Evolutionary conservation across 1,284 basidiomycete species (phyloP).

Genomic region (Papiliotrema fonsecae): DNA sequence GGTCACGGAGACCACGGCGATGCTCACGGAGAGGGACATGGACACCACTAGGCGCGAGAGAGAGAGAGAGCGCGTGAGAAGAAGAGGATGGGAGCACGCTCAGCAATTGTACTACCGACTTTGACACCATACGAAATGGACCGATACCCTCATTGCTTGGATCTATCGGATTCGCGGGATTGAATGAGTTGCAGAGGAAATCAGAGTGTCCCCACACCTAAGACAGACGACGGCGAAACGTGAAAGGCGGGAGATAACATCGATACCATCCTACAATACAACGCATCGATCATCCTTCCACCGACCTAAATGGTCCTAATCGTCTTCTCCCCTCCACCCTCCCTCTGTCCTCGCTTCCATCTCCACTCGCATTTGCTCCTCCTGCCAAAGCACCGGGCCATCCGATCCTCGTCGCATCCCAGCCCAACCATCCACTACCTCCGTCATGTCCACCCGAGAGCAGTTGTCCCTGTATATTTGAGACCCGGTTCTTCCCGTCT

Average conservation of each 20-base stretch:
- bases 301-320: not conserved
- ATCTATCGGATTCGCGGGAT: no score
- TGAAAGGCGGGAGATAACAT: no score
- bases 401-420: constrained; percentile 3
- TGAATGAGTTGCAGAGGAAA: no score
- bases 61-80: no score
- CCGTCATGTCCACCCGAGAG: not conserved
- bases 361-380: not conserved
- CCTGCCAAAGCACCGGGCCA: constrained; percentile 5
- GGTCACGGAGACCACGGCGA: constrained; percentile 33
- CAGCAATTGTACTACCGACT: no score
- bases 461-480: not conserved
- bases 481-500: constrained; percentile 1
- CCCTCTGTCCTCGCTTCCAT: not conserved
- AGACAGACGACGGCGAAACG: no score
- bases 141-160: no score
- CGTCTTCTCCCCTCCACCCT: constrained; percentile 1
- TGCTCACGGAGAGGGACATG: no score
- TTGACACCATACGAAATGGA: no score
- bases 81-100: no score
- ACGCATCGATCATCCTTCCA: not conserved
- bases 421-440: not conserved
- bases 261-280: no score
- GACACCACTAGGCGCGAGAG: constrained; percentile 38
- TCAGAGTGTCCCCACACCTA: no score